Base-by-base conservation (phyloP, 352 stramenopile species). In the Aphanomyces cochlioides region DNA sequence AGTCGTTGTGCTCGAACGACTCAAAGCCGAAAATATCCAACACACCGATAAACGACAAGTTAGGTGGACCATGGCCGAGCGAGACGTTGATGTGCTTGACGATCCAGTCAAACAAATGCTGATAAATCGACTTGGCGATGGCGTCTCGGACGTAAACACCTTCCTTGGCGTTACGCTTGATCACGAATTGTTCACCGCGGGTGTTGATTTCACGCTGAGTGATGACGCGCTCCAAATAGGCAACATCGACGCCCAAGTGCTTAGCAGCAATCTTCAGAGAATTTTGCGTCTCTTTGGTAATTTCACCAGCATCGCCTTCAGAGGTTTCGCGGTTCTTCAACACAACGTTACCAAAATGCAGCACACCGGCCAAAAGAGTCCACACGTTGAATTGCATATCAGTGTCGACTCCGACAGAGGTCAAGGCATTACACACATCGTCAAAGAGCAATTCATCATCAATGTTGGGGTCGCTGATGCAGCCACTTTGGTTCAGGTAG, bases 1-100 rank as follows among this genome's bases (percentile, higher is more conserved):
- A 92, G 69, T 92, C 88, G 74, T 98, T 98, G 45, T 90, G 79
- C 64, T 95, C 86, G 73, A 99, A 98, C 5, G 90, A 96, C 76
- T 99, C 96, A 73, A 99, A 99, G 17, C 96, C 96, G 78, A 98
- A 99, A 75, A 98, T 99, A 87, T 99, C 96, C 19, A 98, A 77
- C 37, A 98, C 85, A 38, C 94, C 96, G 73, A 98, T 98, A 67
- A 96, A 97, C 37, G 80, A 78, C 38, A 86, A 66, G 61, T 74
- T 82, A 68, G 66, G 85, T 48, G 79, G 89, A 57, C 78, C 91
- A 82, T 88, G 90, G 54, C 85, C 90, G 68, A 83, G 88, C 74
- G 81, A 88, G 71, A 75, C 77, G 85, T 96, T 93, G 72, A 90
- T 93, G 72, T 87, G 87, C 65, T 79, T 79, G 59, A 93, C 59